phyloP scores from a whole-genome alignment of 352 stramenopile species.

The Phytophthora litchii region DNA sequence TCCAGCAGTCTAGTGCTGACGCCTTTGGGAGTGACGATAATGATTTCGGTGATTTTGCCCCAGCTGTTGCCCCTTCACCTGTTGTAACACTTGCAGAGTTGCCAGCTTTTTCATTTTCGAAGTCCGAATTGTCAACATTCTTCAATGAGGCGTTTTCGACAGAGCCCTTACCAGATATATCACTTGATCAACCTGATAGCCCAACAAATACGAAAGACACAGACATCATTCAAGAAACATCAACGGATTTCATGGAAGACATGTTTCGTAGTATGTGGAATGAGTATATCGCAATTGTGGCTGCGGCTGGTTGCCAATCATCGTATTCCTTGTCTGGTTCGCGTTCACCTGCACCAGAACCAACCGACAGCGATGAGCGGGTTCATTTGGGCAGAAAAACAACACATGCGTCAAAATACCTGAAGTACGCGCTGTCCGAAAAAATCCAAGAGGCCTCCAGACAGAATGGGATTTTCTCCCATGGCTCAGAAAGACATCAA shows the following conservation, averaged over 20 bases:
- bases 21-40: constrained; percentile 25
- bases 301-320: constrained; percentile 7
- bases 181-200: constrained; percentile 8
- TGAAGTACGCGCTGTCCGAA: constrained; percentile 78
- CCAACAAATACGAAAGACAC: constrained; percentile 8
- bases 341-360: constrained; percentile 13
- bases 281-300: constrained; percentile 34
- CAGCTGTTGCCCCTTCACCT: constrained; percentile 2
- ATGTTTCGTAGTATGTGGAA: constrained; percentile 35
- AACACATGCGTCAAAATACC: constrained; percentile 51
- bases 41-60: constrained; percentile 41
- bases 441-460: constrained; percentile 75
- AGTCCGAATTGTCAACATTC: constrained; percentile 41
- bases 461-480: constrained; percentile 72
- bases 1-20: constrained; percentile 27
- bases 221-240: constrained; percentile 10
- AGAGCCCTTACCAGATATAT: constrained; percentile 13
- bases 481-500: constrained; percentile 70
- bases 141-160: constrained; percentile 45
- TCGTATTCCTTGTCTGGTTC: constrained; percentile 24
- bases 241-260: constrained; percentile 26
- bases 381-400: constrained; percentile 24
- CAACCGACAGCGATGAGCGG: constrained; percentile 11
- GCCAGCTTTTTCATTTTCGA: constrained; percentile 16
- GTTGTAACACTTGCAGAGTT: constrained; percentile 2